These are phyloP conservation scores for Barnettozyma sucrosica DNA, from an alignment of 805 yeast genomes.

Conservation along the genomic window DNA sequence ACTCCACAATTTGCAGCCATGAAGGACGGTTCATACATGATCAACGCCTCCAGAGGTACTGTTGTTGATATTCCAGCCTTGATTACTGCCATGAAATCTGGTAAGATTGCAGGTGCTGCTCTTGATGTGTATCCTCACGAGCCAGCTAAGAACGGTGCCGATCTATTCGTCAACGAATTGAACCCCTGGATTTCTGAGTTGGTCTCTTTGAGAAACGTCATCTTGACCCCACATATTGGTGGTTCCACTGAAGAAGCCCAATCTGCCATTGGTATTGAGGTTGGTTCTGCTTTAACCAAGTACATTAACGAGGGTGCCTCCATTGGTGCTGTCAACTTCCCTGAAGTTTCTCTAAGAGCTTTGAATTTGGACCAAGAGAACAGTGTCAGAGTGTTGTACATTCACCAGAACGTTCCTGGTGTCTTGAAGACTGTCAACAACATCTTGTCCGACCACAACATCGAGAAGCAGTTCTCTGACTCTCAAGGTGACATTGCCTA, in stretches of 20 bases:
- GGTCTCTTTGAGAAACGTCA: slow-evolving; percentile 75
- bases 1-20: slow-evolving; percentile 90
- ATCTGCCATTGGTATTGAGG: slow-evolving; percentile 95
- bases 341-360: slow-evolving; percentile 90
- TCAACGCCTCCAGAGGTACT: slow-evolving; percentile 97
- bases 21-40: slow-evolving; percentile 92
- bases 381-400: slow-evolving; percentile 88
- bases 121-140: slow-evolving; percentile 94
- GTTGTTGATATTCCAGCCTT: slow-evolving; percentile 95
- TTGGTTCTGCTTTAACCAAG: slow-evolving; percentile 75
- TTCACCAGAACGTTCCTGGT: slow-evolving; percentile 98
- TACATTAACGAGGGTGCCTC: slow-evolving; percentile 96
- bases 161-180: slow-evolving; percentile 62
- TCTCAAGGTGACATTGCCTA: slow-evolving; percentile 94
- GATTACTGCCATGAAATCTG: slow-evolving; percentile 83
- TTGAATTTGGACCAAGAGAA: slow-evolving; percentile 81
- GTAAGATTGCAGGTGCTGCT: slow-evolving; percentile 96
- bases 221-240: slow-evolving; percentile 96
- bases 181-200: slow-evolving; percentile 84
- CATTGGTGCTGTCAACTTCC: slow-evolving; percentile 96
- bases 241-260: slow-evolving; percentile 99
- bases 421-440: slow-evolving; percentile 96
- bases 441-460: slow-evolving; percentile 88
- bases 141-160: slow-evolving; percentile 94
- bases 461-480: slow-evolving; percentile 97